These are phyloP conservation scores for Gastrodia elata DNA, from an alignment of 106 monocot genomes.

Conservation along the genomic window DNA sequence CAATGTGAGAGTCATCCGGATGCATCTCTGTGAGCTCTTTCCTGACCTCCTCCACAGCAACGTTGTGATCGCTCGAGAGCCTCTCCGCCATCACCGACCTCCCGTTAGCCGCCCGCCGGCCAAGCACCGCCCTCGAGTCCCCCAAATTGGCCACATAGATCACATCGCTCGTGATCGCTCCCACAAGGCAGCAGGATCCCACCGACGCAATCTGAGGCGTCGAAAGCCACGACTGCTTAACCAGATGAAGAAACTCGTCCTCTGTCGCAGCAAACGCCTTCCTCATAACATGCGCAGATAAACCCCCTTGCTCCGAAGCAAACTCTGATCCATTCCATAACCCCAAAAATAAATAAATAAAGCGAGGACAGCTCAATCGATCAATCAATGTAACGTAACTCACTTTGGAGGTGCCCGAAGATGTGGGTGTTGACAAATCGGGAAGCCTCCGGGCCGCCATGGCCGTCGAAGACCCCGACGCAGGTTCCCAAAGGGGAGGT, in stretches of 20 bases:
- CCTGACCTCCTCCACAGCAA: conserved; percentile 46
- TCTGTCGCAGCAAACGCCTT: conserved; percentile 46
- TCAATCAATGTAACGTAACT: background rate
- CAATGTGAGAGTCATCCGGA: conserved; percentile 50
- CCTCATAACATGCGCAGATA: conserved; percentile 40
- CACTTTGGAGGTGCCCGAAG: conserved; percentile 37
- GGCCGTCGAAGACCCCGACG: conserved; percentile 54
- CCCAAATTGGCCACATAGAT: conserved; percentile 53
- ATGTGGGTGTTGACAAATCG: conserved; percentile 37
- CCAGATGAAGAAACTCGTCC: conserved; percentile 39
- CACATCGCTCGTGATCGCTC: conserved; percentile 25
- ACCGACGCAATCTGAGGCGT: conserved; percentile 42
- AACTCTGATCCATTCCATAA: conserved; percentile 15
- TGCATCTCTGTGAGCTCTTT: conserved; percentile 33
- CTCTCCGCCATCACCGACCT: conserved; percentile 32
- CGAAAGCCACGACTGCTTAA: conserved; percentile 24
- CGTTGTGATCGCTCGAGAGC: conserved; percentile 45
- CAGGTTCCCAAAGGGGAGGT: conserved; percentile 33
- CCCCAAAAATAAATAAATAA: background rate
- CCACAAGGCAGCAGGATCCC: conserved; percentile 50
- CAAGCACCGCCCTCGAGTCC: conserved; percentile 51
- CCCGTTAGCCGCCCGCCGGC: conserved; percentile 16
- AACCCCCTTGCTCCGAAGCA: conserved; percentile 32
- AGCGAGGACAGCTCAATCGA: background rate
- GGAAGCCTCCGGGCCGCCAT: conserved; percentile 51